Evolutionary conservation across 768 basidiomycete species (phyloP).

Genomic region (Mycena rebaudengoi): DNA sequence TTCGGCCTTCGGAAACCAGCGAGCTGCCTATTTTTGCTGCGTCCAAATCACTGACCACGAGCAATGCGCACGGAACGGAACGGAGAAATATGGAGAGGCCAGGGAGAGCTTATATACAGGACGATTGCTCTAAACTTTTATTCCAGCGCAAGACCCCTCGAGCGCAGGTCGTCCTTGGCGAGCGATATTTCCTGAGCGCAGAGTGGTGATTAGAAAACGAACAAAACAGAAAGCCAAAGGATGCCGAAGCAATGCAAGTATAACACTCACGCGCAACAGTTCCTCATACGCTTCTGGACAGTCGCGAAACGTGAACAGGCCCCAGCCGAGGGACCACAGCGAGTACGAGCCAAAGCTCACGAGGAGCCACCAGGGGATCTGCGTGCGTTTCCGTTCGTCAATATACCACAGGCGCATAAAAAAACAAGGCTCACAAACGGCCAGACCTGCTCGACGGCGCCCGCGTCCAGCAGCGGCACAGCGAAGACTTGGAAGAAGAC

Average conservation of each 20-base stretch:
- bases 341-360: conserved; percentile 84
- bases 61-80: too few relatives aligned
- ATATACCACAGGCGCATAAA: background rate
- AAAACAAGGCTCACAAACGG: conserved; percentile 60
- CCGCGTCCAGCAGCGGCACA: conserved; percentile 60
- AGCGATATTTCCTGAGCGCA: conserved; percentile 64
- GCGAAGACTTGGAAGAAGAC: conserved; percentile 62
- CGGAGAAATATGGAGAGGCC: too few relatives aligned
- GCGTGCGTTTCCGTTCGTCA: too few relatives aligned
- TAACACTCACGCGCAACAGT: conserved; percentile 64
- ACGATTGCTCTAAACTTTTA: too few relatives aligned
- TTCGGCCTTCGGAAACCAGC: too few relatives aligned
- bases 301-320: conserved; percentile 76
- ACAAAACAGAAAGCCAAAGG: conserved; percentile 11
- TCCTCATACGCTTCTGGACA: conserved; percentile 84
- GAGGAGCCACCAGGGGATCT: conserved; percentile 88
- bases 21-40: too few relatives aligned
- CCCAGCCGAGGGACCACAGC: conserved; percentile 79
- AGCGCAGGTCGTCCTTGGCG: conserved; percentile 59
- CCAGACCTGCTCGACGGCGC: conserved; percentile 57
- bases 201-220: conserved; percentile 18
- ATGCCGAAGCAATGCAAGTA: too few relatives aligned
- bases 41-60: too few relatives aligned
- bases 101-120: too few relatives aligned
- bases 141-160: conserved; percentile 57